A percentile compares a stretch with the other conserved stretches of the same genome.
Conservation (phyloP, 2,329 filamentous ascomycete genomes). For the Coniochaeta hoffmannii region DNA sequence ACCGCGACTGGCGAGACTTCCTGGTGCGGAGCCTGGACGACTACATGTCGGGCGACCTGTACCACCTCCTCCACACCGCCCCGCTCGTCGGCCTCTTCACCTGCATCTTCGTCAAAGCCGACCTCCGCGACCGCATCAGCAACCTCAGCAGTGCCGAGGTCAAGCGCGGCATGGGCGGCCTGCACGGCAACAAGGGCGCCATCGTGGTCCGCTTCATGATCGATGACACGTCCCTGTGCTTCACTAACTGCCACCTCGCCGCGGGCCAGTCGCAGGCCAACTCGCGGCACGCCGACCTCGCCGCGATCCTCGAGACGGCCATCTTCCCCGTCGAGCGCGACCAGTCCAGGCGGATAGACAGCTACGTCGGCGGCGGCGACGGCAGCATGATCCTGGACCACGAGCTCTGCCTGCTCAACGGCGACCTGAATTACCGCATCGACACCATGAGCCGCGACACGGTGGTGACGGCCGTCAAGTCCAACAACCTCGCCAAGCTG, state of each 20-base stretch:
- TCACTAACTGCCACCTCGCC: constrained; percentile 95
- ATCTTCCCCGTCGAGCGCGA: constrained; percentile 69
- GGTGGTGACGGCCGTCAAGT: constrained; percentile 76
- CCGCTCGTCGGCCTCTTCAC: constrained; percentile 93
- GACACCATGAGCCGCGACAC: constrained; percentile 94
- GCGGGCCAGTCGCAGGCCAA: constrained; percentile 88
- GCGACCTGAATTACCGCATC: constrained; percentile 96
- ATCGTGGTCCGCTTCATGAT: constrained; percentile 86
- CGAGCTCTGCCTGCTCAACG: constrained; percentile 93
- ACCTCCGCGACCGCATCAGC: constrained; percentile 66
- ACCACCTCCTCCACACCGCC: constrained; percentile 80
- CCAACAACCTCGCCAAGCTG: constrained; percentile 74
- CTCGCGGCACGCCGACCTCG: constrained; percentile 86
- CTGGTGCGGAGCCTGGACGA: constrained; percentile 77
- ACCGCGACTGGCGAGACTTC: constrained; percentile 93
- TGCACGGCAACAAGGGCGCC: constrained; percentile 95
- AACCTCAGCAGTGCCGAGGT: constrained; percentile 76
- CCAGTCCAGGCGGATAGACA: constrained; percentile 60
- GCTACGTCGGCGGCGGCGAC: constrained; percentile 86
- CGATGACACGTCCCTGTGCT: constrained; percentile 90
- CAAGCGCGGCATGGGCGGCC: constrained; percentile 91
- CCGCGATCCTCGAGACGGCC: constrained; percentile 75
- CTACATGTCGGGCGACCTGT: constrained; percentile 70
- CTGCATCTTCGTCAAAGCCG: constrained; percentile 86
- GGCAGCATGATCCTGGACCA: constrained; percentile 93